A percentile compares a stretch with the other conserved stretches of the same genome.
Conservation (phyloP, 2,329 filamentous ascomycete species). For the Hypoxylon sp. region DNA sequence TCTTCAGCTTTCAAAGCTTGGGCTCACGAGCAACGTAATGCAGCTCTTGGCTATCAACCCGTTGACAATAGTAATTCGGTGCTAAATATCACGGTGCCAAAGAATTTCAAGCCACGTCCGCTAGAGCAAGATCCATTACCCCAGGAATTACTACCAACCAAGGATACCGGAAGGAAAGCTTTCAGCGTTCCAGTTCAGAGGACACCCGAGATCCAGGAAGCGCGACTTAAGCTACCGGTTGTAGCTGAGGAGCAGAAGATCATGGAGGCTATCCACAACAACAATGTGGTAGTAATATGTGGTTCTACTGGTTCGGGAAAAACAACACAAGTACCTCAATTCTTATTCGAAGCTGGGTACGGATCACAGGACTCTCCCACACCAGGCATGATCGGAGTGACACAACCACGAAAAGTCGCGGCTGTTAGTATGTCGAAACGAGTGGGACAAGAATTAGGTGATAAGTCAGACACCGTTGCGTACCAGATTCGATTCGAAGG, state of each 20-base stretch:
- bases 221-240: constrained; percentile 85
- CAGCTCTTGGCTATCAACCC: constrained; percentile 78
- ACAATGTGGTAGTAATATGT: constrained; percentile 90
- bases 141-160: constrained; percentile 73
- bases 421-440: constrained; percentile 97
- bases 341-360: constrained; percentile 94
- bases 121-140: constrained; percentile 80
- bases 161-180: constrained; percentile 76
- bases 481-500: constrained; percentile 98
- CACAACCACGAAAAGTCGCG: constrained; percentile 93
- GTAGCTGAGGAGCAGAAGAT: constrained; percentile 97
- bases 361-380: constrained; percentile 83
- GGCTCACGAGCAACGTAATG: constrained; percentile 89
- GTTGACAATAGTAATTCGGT: constrained; percentile 60
- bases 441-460: constrained; percentile 86
- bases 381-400: constrained; percentile 93
- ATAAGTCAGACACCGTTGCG: constrained; percentile 82
- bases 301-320: constrained; percentile 97
- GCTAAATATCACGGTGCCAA: constrained; percentile 68
- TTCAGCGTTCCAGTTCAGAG: constrained; percentile 82
- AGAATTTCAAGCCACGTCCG: constrained; percentile 76
- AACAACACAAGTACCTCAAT: constrained; percentile 97
- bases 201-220: constrained; percentile 79
- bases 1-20: constrained; percentile 89
- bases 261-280: constrained; percentile 97